A percentile compares a stretch with the other conserved stretches of the same genome.
These are phyloP conservation scores for Colletotrichum lindemuthianum DNA, from an alignment of 2,329 filamentous ascomycete species.

Conservation along the genomic window DNA sequence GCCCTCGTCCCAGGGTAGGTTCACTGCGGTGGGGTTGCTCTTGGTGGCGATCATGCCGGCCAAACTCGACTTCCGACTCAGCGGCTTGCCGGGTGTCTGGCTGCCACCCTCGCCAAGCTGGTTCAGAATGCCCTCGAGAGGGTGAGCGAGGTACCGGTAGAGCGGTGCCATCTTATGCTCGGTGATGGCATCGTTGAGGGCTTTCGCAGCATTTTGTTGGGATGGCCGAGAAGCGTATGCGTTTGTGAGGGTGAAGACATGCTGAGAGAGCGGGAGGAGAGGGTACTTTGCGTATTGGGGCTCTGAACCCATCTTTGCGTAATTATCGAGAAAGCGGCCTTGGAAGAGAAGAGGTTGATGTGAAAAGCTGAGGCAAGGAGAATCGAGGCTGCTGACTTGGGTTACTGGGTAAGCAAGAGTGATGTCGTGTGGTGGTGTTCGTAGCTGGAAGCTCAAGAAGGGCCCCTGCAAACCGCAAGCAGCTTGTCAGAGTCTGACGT, in stretches of 20 bases:
- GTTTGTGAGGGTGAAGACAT: constrained; percentile 89
- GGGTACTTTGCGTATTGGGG: constrained; percentile 89
- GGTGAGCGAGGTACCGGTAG: constrained; percentile 86
- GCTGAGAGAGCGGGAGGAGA: constrained; percentile 81
- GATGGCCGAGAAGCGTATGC: constrained; percentile 72
- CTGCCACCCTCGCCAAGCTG: constrained; percentile 71
- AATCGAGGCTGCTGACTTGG: constrained; percentile 16
- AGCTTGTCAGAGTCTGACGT: constrained; percentile 16
- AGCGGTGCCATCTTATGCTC: constrained; percentile 89
- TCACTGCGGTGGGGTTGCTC: constrained; percentile 70
- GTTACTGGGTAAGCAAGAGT: constrained; percentile 27
- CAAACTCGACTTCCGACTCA: constrained; percentile 74
- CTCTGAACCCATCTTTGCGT: constrained; percentile 73
- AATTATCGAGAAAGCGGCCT: background rate
- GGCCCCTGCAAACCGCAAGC: constrained; percentile 35
- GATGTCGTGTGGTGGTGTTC: constrained; percentile 34
- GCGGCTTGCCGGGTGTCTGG: constrained; percentile 62
- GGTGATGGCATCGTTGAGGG: constrained; percentile 82
- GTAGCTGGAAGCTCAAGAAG: constrained; percentile 30
- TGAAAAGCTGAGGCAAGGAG: constrained; percentile 6
- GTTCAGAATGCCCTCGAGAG: constrained; percentile 84
- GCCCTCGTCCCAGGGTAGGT: constrained; percentile 89
- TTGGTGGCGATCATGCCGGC: constrained; percentile 81
- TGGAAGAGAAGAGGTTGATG: background rate
- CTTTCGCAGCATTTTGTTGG: constrained; percentile 78